These are phyloP conservation scores for Erythrobasidium yunnanense DNA, from an alignment of 768 basidiomycete species.

Conservation along the genomic window DNA sequence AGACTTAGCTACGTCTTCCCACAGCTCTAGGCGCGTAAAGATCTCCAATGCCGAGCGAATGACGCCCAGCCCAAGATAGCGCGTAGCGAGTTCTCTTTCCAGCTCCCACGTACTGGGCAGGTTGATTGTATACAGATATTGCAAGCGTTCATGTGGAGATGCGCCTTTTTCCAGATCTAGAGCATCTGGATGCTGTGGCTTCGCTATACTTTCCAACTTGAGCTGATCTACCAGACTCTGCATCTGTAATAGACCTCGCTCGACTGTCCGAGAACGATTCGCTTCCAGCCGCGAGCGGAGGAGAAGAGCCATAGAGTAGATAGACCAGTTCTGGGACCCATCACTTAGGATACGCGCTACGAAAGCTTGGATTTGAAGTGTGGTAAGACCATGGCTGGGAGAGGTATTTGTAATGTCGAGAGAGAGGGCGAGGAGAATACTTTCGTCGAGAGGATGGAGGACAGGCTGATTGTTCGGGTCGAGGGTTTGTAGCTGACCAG, in stretches of 20 bases:
- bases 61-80: conserved; percentile 75
- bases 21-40: conserved; percentile 90
- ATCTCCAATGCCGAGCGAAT: conserved; percentile 82
- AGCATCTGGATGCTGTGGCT: conserved; percentile 30
- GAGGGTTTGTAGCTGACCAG: too few relatives aligned
- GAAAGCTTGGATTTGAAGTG: conserved; percentile 86
- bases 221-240: conserved; percentile 91
- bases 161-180: conserved; percentile 28
- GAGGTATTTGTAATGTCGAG: conserved; percentile 81
- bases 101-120: conserved; percentile 88
- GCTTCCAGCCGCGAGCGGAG: conserved; percentile 85
- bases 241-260: conserved; percentile 80
- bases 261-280: conserved; percentile 76
- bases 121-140: conserved; percentile 66
- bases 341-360: conserved; percentile 77
- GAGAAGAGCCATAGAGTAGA: conserved; percentile 91
- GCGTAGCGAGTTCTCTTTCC: conserved; percentile 74
- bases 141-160: conserved; percentile 63
- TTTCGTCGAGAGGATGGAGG: conserved; percentile 86
- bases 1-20: conserved; percentile 90
- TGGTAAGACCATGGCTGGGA: conserved; percentile 77
- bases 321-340: conserved; percentile 75
- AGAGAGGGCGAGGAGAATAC: conserved; percentile 78
- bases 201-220: conserved; percentile 35
- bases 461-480: conserved; percentile 74